These are phyloP conservation scores for Jamesozyma rosinii DNA, from an alignment of 805 yeast genomes.

Conservation along the genomic window DNA sequence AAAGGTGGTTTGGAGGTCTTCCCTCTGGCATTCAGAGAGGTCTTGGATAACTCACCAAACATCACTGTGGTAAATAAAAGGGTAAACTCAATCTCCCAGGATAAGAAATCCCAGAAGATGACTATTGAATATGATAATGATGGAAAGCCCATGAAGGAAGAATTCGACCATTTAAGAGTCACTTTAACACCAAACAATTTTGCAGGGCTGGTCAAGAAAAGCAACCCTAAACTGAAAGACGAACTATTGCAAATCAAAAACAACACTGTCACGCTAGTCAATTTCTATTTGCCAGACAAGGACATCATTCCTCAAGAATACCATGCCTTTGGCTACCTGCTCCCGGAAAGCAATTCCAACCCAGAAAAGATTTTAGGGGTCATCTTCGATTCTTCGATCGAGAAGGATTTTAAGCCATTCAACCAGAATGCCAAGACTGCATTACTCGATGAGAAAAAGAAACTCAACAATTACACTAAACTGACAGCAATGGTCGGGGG, in stretches of 20 bases:
- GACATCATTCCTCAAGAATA: constrained; percentile 33
- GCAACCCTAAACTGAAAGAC: constrained; percentile 11
- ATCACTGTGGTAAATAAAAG: constrained; percentile 12
- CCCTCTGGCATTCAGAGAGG: constrained; percentile 36
- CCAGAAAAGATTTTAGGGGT: constrained; percentile 66
- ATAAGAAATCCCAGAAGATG: neutral
- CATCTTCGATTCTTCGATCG: constrained; percentile 82
- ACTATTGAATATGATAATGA: neutral
- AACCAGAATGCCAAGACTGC: constrained; percentile 10
- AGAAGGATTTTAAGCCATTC: constrained; percentile 38
- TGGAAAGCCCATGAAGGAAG: neutral
- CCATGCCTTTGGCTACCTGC: constrained; percentile 80
- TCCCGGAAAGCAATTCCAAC: constrained; percentile 48
- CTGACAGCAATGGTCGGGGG: constrained; percentile 92
- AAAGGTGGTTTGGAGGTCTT: constrained; percentile 48
- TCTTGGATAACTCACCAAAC: constrained; percentile 34
- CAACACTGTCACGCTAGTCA: constrained; percentile 55
- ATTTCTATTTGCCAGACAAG: constrained; percentile 47
- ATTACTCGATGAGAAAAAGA: constrained; percentile 11
- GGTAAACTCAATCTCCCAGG: constrained; percentile 3
- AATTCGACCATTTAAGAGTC: constrained; percentile 50
- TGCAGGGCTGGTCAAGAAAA: constrained; percentile 25
- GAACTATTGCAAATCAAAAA: constrained; percentile 24
- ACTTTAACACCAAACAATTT: constrained; percentile 44
- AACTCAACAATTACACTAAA: constrained; percentile 41